Evolutionary conservation across 2,329 filamentous ascomycete genomes (phyloP).

Genomic region (Botryotinia narcissicola): DNA sequence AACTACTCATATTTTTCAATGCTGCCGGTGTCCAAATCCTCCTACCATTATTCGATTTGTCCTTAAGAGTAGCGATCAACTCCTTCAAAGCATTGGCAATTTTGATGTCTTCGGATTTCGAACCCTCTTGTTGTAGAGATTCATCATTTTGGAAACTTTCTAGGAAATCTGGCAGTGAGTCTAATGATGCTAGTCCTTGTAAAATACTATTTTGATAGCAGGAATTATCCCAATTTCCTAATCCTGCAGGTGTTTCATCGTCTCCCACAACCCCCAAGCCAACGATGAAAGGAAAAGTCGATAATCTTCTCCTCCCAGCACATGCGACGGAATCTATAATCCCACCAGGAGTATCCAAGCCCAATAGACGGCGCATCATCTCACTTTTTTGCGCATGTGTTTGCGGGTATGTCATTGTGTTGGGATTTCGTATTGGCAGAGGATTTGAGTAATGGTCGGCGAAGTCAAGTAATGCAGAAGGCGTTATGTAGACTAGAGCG

Average conservation of each 20-base stretch:
- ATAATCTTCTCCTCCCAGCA: conserved; percentile 55
- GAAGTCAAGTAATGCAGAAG: conserved; percentile 55
- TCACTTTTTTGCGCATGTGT: conserved; percentile 61
- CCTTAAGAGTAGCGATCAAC: conserved; percentile 68
- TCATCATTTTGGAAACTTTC: conserved; percentile 43
- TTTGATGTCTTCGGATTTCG: conserved; percentile 30
- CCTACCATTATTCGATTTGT: conserved; percentile 66
- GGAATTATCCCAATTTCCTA: conserved; percentile 92
- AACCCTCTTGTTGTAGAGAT: conserved; percentile 22
- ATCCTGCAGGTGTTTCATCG: conserved; percentile 56
- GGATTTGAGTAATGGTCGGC: conserved; percentile 45
- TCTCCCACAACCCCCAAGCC: conserved; percentile 39
- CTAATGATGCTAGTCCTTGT: conserved; percentile 76
- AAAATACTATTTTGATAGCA: conserved; percentile 98
- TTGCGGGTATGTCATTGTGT: conserved; percentile 39
- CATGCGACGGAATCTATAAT: conserved; percentile 58
- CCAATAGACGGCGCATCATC: conserved; percentile 61
- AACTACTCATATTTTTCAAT: conserved; percentile 90
- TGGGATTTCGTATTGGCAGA: conserved; percentile 49
- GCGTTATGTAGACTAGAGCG: conserved; percentile 54
- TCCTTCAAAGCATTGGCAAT: conserved; percentile 44
- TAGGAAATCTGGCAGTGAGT: conserved; percentile 66
- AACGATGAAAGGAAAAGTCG: conserved; percentile 43
- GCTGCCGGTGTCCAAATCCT: conserved; percentile 78
- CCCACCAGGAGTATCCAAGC: conserved; percentile 52